Evolutionary conservation across 2,329 filamentous ascomycete genomes (phyloP).

Genomic region (Tolypocladium tropicale): DNA sequence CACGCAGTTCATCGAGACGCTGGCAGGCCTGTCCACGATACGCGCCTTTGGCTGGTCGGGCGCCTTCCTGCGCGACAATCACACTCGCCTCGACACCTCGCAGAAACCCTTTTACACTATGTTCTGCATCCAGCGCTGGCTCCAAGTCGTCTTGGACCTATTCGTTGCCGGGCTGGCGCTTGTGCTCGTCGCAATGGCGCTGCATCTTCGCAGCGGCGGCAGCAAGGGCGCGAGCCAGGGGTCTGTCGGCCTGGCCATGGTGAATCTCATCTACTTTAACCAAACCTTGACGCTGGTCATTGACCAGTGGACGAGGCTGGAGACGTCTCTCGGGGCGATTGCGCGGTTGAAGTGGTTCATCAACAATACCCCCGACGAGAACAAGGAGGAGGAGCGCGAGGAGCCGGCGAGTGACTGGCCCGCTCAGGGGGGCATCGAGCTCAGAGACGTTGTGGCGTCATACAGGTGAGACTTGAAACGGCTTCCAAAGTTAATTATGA

Average conservation of each 20-base stretch:
- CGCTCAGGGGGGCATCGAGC: constrained; percentile 13
- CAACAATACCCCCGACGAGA: constrained; percentile 2
- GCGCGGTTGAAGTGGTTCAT: constrained; percentile 11
- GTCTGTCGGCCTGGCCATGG: constrained; percentile 1
- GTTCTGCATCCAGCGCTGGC: constrained; percentile 37
- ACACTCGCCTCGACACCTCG: constrained; percentile 26
- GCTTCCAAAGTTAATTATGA: background rate
- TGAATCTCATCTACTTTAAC: constrained; percentile 2
- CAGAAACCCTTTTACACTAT: constrained; percentile 40
- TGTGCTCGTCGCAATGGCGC: constrained; percentile 3
- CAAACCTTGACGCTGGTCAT: background rate
- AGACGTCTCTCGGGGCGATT: constrained; percentile 5
- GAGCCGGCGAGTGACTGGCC: constrained; percentile 13
- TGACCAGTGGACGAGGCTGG: constrained; percentile 2
- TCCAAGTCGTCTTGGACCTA: constrained; percentile 36
- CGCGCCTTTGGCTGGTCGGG: constrained; percentile 38
- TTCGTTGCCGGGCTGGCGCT: constrained; percentile 25
- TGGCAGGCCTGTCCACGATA: constrained; percentile 35
- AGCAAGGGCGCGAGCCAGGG: background rate
- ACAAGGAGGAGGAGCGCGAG: background rate
- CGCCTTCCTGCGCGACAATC: constrained; percentile 22
- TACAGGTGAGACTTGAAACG: constrained; percentile 8
- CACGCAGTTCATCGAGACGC: constrained; percentile 38
- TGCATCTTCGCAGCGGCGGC: too few species aligned
- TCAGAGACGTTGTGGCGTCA: constrained; percentile 14